Evolutionary conservation across 768 basidiomycete species (phyloP).

Genomic region (Paxillus rubicundulus): DNA sequence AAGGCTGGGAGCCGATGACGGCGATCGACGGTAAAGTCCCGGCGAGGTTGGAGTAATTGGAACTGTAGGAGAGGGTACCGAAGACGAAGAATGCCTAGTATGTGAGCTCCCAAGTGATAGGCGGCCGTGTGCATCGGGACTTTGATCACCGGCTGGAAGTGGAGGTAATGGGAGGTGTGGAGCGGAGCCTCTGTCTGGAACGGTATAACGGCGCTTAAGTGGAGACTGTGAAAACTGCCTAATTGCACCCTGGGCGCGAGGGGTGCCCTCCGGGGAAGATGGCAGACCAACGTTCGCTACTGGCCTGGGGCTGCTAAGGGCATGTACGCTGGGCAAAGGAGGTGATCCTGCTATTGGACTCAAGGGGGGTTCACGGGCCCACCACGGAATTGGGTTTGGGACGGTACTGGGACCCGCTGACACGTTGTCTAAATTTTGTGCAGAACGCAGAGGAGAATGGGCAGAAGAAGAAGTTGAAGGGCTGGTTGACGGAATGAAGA

Average conservation of each 20-base stretch:
- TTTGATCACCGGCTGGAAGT: slow-evolving; percentile 13
- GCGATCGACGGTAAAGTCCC: neutral
- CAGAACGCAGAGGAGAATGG: slow-evolving; percentile 5
- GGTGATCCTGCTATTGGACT: neutral
- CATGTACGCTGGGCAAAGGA: neutral
- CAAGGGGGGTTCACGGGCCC: no score
- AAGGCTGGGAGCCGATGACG: slow-evolving; percentile 18
- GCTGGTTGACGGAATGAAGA: neutral
- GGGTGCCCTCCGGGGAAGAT: slow-evolving; percentile 8
- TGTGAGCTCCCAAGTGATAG: neutral
- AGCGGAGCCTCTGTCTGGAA: slow-evolving; percentile 12
- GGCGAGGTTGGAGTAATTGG: slow-evolving; percentile 6
- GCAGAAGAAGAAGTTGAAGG: neutral
- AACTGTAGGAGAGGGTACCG: slow-evolving; percentile 2
- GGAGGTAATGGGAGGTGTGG: slow-evolving; percentile 21
- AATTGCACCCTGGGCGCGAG: slow-evolving; percentile 1
- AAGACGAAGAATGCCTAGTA: slow-evolving; percentile 4
- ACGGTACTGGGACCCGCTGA: neutral
- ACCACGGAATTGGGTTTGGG: neutral
- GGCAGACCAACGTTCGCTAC: neutral
- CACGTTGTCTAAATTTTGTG: slow-evolving; percentile 1
- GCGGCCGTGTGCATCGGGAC: neutral
- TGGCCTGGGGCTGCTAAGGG: neutral
- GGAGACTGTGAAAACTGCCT: slow-evolving; percentile 2
- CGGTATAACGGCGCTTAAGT: slow-evolving; percentile 4